Evolutionary conservation across 2,329 filamentous ascomycete genomes (phyloP), one percentile per base, ranked within the genome.

Genomic region (Cladosporium sp.): DNA sequence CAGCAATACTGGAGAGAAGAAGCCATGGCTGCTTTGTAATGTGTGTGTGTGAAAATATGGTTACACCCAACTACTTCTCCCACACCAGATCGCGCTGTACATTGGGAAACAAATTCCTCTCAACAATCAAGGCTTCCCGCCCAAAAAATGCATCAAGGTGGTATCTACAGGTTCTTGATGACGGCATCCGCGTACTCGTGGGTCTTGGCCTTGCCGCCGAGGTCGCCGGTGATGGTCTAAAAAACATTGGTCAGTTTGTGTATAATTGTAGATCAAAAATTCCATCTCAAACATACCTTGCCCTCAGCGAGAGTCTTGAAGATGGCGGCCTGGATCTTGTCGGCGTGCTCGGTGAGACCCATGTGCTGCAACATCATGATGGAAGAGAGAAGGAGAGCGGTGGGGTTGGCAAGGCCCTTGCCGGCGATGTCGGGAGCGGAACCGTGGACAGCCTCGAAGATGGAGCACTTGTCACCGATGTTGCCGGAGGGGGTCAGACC

Each of bases 331-430:
- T 98, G 92, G 78, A 99, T 98, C 80, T 88, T 89, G 79, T 85
- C 80, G 72, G 95, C 95, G 80, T 98, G 89, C 70, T 92, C 86
- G 80, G 83, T 89, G 71, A 99, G 86, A 76, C 91, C 89, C 94
- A 99, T 98, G 84, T 99, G 95, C 81, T 95, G 90, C 86, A 99
- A 84, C 95, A 99, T 98, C 95, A 99, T 98, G 84, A 98, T 95
- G 80, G 91, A 96, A 81, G 88, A 92, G 77, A 98, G 90, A 71
- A 99, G 88, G 73, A 99, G 89, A 67, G 95, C 95, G 68, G 95
- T 98, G 69, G 95, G 95, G 88, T 99, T 99, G 77, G 95, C 95
- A 73, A 98, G 90, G 72, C 88, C 91, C 88, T 97, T 93, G 81
- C 94, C 94, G 71, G 92, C 93, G 79, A 98, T 98, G 81, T 98